These are phyloP conservation scores for Saturnispora bothae DNA, from an alignment of 805 yeast species.

Conservation along the genomic window DNA sequence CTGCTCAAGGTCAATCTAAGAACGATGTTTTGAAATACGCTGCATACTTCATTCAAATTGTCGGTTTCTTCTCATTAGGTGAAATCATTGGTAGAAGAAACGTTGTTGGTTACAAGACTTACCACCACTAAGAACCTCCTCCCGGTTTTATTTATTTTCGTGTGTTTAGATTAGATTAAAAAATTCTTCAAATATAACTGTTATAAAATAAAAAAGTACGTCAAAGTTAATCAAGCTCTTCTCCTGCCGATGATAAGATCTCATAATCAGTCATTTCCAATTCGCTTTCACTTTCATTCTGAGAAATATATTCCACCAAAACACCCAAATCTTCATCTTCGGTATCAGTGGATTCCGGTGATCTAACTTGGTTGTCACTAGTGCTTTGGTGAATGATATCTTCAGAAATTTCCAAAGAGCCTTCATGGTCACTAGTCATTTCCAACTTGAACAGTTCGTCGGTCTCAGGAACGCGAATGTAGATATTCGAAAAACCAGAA, in stretches of 20 bases:
- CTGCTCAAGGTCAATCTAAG: conserved; percentile 34
- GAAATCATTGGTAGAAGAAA: conserved; percentile 95
- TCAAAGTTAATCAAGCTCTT: neutral
- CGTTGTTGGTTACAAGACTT: conserved; percentile 74
- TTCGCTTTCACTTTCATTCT: neutral
- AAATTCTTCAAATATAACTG: neutral
- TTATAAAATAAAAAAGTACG: neutral
- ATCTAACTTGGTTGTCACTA: too few relatives aligned
- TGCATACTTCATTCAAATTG: conserved; percentile 69
- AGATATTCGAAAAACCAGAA: neutral
- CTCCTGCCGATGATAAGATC: conserved; percentile 3
- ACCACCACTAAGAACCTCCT: conserved; percentile 1
- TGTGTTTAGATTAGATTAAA: neutral
- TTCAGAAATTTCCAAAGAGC: conserved; percentile 1
- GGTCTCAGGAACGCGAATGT: neutral
- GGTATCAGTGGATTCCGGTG: neutral
- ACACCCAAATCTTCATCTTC: conserved; percentile 1
- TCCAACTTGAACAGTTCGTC: conserved; percentile 3
- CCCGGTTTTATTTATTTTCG: neutral
- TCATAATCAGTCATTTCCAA: conserved; percentile 8
- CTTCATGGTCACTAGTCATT: conserved; percentile 2
- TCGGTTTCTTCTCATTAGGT: conserved; percentile 89
- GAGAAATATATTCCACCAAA: neutral
- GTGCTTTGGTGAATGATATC: too few relatives aligned
- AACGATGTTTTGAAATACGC: conserved; percentile 55